Evolutionary conservation across 2,329 filamentous ascomycete species (phyloP).

Genomic region (Sporothrix curviconia): DNA sequence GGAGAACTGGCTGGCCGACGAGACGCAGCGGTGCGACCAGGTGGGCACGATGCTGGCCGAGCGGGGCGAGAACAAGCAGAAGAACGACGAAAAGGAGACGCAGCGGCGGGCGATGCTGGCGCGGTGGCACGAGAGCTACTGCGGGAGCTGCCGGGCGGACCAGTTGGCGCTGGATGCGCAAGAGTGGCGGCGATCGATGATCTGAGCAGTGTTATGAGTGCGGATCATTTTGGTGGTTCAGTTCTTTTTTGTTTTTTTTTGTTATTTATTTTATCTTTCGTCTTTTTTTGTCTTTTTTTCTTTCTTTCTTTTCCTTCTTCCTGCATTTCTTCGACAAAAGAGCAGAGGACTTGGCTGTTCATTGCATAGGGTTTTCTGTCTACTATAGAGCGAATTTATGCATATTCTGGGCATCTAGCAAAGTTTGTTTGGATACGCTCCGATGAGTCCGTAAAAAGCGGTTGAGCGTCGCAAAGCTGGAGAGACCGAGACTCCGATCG

Average conservation of each 20-base stretch:
- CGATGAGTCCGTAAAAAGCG: too few relatives aligned
- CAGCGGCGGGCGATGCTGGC: slow-evolving; percentile 34
- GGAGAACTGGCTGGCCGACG: slow-evolving; percentile 84
- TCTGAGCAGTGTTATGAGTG: neutral
- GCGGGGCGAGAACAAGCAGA: slow-evolving; percentile 2
- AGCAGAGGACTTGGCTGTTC: too few relatives aligned
- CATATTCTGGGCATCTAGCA: too few relatives aligned
- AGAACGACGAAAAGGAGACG: slow-evolving; percentile 19
- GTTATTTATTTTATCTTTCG: neutral
- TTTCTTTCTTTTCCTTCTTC: neutral
- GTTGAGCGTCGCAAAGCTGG: too few relatives aligned
- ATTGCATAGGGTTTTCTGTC: too few relatives aligned
- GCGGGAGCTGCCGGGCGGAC: slow-evolving; percentile 49
- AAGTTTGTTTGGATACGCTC: too few relatives aligned
- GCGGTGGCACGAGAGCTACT: slow-evolving; percentile 48
- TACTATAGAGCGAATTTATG: too few relatives aligned
- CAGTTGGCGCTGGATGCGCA: slow-evolving; percentile 23
- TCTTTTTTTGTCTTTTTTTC: neutral
- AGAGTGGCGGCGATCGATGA: slow-evolving; percentile 14
- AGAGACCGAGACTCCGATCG: too few relatives aligned
- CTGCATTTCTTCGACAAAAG: neutral
- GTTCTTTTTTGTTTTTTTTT: neutral
- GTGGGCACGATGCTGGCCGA: slow-evolving; percentile 39
- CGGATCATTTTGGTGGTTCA: too few relatives aligned
- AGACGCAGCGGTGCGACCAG: slow-evolving; percentile 68